phyloP scores from a whole-genome alignment of 2,329 filamentous ascomycete species.

The Fusarium vanettenii region DNA sequence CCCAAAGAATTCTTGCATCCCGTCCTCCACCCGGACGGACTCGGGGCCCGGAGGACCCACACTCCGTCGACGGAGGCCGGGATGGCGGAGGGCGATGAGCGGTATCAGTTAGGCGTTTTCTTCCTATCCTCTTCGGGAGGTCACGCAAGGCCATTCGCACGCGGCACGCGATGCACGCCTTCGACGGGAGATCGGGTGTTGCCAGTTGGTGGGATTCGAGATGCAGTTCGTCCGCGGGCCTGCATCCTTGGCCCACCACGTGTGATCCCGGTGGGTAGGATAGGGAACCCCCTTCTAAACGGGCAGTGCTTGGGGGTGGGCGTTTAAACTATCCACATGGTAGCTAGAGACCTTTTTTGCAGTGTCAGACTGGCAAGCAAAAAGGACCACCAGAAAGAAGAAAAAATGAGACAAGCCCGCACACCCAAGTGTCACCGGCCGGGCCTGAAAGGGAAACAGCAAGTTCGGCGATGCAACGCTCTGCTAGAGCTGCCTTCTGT shows the following conservation, averaged over 20 bases:
- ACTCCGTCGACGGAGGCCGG: conserved; percentile 9
- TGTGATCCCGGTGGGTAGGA: conserved; percentile 33
- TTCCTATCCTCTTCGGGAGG: conserved; percentile 6
- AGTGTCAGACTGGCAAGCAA: not conserved
- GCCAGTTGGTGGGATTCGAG: conserved; percentile 37
- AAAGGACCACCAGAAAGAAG: conserved; percentile 6
- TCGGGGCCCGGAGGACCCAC: conserved; percentile 18
- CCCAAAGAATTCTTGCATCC: conserved; percentile 7
- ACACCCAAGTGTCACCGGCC: conserved; percentile 19
- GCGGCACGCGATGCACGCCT: not conserved
- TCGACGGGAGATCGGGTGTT: conserved; percentile 10
- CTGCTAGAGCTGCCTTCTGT: conserved; percentile 9
- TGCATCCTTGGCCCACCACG: conserved; percentile 43
- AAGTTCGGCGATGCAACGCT: conserved; percentile 25
- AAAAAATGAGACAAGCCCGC: conserved; percentile 13
- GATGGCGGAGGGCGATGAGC: not conserved
- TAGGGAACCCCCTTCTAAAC: conserved; percentile 1
- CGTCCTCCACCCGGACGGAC: not conserved
- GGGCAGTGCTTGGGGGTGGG: not conserved
- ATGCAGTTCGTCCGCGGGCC: conserved; percentile 41
- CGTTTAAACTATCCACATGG: conserved; percentile 4
- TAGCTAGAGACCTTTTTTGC: not conserved
- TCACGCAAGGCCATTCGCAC: not conserved
- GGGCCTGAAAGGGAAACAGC: conserved; percentile 30
- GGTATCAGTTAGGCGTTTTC: not conserved